Evolutionary conservation across 306 rosid species (phyloP).

Genomic region (Castanospermum australe): DNA sequence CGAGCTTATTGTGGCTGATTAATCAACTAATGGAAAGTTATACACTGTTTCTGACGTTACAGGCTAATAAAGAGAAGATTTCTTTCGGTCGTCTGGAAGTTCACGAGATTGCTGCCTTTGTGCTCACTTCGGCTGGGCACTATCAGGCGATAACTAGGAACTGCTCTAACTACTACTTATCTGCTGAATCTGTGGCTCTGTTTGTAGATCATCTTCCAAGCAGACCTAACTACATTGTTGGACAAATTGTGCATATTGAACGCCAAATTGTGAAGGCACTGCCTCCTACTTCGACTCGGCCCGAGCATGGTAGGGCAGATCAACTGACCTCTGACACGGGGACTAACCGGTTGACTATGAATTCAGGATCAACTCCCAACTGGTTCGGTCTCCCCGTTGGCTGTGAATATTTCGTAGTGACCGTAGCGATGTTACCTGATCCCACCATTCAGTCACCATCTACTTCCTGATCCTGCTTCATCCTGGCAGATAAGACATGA

Average conservation of each 20-base stretch:
- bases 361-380: constrained; percentile 85
- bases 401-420: constrained; percentile 93
- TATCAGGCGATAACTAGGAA: constrained; percentile 87
- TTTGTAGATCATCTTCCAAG: constrained; percentile 76
- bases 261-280: constrained; percentile 68
- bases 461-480: constrained; percentile 93
- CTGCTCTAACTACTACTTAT: constrained; percentile 76
- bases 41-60: constrained; percentile 19
- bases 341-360: constrained; percentile 77
- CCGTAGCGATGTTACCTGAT: constrained; percentile 97
- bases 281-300: constrained; percentile 23
- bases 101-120: constrained; percentile 93
- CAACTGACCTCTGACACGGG: constrained; percentile 50
- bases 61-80: constrained; percentile 97
- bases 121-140: constrained; percentile 69
- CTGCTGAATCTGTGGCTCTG: constrained; percentile 88
- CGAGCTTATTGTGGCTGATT: neutral
- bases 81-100: constrained; percentile 84
- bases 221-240: constrained; percentile 90
- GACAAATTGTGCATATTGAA: constrained; percentile 98
- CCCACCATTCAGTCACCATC: constrained; percentile 81
- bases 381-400: constrained; percentile 94
- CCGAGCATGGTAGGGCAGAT: constrained; percentile 50
- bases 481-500: constrained; percentile 74
- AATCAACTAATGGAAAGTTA: neutral